These are phyloP conservation scores for Taphrina betulina DNA, from an alignment of 1,139 yeast species.

Conservation along the genomic window DNA sequence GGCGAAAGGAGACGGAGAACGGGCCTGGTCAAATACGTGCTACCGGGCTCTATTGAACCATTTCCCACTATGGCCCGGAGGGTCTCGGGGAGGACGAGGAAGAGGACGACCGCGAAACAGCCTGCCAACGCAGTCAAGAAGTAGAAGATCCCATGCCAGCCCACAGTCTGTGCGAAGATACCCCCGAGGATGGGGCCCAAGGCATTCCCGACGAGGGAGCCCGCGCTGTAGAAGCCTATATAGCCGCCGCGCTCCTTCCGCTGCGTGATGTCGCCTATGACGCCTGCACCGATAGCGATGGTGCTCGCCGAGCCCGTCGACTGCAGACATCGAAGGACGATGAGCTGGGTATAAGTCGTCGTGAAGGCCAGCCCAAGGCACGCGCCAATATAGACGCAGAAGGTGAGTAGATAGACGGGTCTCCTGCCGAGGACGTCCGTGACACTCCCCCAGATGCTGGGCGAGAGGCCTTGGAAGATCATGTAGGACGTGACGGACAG, in stretches of 20 bases:
- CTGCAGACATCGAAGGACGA: constrained; percentile 63
- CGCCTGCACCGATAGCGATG: constrained; percentile 63
- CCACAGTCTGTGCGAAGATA: constrained; percentile 56
- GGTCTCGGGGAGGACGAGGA: constrained; percentile 64
- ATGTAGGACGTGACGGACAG: constrained; percentile 70
- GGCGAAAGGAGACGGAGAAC: constrained; percentile 10
- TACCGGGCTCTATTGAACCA: constrained; percentile 46
- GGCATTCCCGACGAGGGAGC: constrained; percentile 69
- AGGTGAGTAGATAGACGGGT: constrained; percentile 59
- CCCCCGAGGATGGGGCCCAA: constrained; percentile 78
- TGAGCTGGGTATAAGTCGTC: constrained; percentile 54
- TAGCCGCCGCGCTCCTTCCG: constrained; percentile 63
- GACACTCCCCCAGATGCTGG: constrained; percentile 58
- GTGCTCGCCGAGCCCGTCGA: constrained; percentile 72
- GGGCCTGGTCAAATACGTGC: constrained; percentile 3
- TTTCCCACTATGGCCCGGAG: constrained; percentile 67
- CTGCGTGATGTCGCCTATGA: constrained; percentile 66
- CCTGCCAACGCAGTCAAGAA: constrained; percentile 65
- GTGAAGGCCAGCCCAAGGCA: constrained; percentile 62
- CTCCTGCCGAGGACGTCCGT: constrained; percentile 70
- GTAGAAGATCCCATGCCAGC: constrained; percentile 78
- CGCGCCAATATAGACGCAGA: constrained; percentile 56
- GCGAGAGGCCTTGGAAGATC: constrained; percentile 67
- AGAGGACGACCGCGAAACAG: constrained; percentile 44
- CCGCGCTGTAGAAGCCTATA: constrained; percentile 62